These are phyloP conservation scores for Annona cherimola DNA, from an alignment of 164 flowering plant species.

Conservation along the genomic window DNA sequence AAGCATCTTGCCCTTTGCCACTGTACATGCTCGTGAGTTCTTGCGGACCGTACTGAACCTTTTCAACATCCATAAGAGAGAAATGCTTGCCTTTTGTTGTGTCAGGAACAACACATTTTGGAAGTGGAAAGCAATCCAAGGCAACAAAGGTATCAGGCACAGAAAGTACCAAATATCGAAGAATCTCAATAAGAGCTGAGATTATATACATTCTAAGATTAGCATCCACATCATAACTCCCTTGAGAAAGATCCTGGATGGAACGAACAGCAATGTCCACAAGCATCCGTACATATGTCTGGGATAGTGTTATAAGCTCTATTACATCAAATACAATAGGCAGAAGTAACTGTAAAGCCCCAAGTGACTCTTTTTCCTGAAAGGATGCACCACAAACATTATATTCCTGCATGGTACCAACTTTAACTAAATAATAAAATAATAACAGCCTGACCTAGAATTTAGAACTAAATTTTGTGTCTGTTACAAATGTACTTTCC, in stretches of 20 bases:
- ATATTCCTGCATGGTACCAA: background rate
- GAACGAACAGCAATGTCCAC: slow-evolving; percentile 66
- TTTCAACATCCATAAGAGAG: slow-evolving; percentile 37
- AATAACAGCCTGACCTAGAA: background rate
- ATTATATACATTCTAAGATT: slow-evolving; percentile 64
- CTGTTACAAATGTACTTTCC: background rate
- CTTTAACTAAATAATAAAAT: background rate
- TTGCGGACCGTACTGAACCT: slow-evolving; percentile 27
- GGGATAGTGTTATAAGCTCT: slow-evolving; percentile 67
- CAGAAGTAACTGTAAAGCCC: slow-evolving; percentile 64
- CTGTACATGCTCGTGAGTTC: slow-evolving; percentile 30
- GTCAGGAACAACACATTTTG: slow-evolving; percentile 48
- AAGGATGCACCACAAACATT: slow-evolving; percentile 13
- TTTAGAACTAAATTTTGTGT: background rate
- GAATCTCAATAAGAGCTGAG: slow-evolving; percentile 77
- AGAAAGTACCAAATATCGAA: slow-evolving; percentile 73
- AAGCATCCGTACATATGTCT: slow-evolving; percentile 73
- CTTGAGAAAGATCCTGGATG: slow-evolving; percentile 65
- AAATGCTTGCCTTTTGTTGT: slow-evolving; percentile 39
- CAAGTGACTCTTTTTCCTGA: slow-evolving; percentile 78
- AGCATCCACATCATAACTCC: slow-evolving; percentile 63
- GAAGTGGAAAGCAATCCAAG: slow-evolving; percentile 90
- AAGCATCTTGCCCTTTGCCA: slow-evolving; percentile 42
- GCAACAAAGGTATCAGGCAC: slow-evolving; percentile 97
- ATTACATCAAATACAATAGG: slow-evolving; percentile 75